Conservation (phyloP, 1,284 basidiomycete genomes). For the Ganoderma sinense region DNA sequence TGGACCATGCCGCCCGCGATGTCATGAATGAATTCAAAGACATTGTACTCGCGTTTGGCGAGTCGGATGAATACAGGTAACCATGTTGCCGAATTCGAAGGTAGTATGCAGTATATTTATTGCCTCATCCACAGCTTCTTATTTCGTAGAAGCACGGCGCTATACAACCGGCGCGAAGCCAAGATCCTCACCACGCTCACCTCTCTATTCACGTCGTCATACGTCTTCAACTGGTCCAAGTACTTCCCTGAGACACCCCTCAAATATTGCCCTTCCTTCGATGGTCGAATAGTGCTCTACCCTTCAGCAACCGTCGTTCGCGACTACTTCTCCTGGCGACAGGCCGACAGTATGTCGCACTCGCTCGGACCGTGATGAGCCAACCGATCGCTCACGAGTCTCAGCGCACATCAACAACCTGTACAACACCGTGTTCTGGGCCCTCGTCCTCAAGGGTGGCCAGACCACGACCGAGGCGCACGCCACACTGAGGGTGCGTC, state of each 20-base stretch:
- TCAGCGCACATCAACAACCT: conserved; percentile 98
- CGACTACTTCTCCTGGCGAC: conserved; percentile 97
- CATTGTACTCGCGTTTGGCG: conserved; percentile 89
- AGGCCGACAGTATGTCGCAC: conserved; percentile 86
- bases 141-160: conserved; percentile 73
- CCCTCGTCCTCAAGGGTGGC: conserved; percentile 83
- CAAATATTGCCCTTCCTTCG: conserved; percentile 89
- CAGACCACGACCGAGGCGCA: conserved; percentile 86
- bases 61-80: conserved; percentile 97
- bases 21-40: conserved; percentile 88
- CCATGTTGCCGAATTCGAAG: neutral
- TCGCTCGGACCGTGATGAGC: conserved; percentile 1
- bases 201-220: conserved; percentile 93
- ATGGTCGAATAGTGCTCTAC: conserved; percentile 90
- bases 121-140: conserved; percentile 71
- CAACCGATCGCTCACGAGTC: conserved; percentile 10
- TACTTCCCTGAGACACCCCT: conserved; percentile 82
- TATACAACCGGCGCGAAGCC: conserved; percentile 88
- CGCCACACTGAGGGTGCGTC: conserved; percentile 70
- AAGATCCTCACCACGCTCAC: conserved; percentile 92
- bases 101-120: neutral
- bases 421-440: conserved; percentile 98
- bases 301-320: conserved; percentile 76
- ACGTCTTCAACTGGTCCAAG: conserved; percentile 85
- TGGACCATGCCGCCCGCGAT: conserved; percentile 89